phyloP scores from a whole-genome alignment of 2,329 filamentous ascomycete genomes.

The Thelonectria rubi region DNA sequence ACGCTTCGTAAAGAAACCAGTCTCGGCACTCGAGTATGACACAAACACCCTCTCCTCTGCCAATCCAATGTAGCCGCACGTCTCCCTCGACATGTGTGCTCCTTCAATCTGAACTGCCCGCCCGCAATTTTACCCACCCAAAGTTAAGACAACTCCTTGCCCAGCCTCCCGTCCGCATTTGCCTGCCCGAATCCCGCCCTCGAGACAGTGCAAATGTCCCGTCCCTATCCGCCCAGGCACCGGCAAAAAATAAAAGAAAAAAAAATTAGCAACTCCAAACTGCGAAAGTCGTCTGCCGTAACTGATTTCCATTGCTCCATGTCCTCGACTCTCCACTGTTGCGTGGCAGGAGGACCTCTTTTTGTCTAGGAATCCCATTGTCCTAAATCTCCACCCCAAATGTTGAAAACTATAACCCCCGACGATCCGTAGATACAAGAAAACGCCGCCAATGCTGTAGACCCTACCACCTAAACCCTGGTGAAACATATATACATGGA shows the following conservation, averaged over 20 bases:
- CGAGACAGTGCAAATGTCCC: slow-evolving; percentile 22
- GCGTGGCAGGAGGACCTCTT: slow-evolving; percentile 36
- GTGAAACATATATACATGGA: slow-evolving; percentile 44
- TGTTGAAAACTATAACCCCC: slow-evolving; percentile 28
- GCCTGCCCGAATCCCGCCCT: slow-evolving; percentile 20
- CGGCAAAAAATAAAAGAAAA: slow-evolving; percentile 5
- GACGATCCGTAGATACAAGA: slow-evolving; percentile 23
- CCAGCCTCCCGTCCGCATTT: slow-evolving; percentile 13
- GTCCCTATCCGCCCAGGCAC: slow-evolving; percentile 26
- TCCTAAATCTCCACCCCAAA: slow-evolving; percentile 28
- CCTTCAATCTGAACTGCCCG: slow-evolving; percentile 7
- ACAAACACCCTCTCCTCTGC: not conserved
- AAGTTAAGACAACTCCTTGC: slow-evolving; percentile 22
- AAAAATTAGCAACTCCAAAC: slow-evolving; percentile 8
- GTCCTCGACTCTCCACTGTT: slow-evolving; percentile 31
- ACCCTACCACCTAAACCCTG: slow-evolving; percentile 35
- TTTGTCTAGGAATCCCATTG: slow-evolving; percentile 41
- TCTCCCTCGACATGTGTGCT: slow-evolving; percentile 8
- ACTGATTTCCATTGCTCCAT: slow-evolving; percentile 36
- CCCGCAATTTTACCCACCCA: slow-evolving; percentile 9
- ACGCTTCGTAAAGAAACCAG: slow-evolving; percentile 11
- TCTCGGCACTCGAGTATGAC: slow-evolving; percentile 14
- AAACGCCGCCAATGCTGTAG: slow-evolving; percentile 45
- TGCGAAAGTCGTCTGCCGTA: slow-evolving; percentile 25
- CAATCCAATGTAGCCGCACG: not conserved